phyloP scores from a whole-genome alignment of 441 rosid species.

The Eutrema salsugineum region DNA sequence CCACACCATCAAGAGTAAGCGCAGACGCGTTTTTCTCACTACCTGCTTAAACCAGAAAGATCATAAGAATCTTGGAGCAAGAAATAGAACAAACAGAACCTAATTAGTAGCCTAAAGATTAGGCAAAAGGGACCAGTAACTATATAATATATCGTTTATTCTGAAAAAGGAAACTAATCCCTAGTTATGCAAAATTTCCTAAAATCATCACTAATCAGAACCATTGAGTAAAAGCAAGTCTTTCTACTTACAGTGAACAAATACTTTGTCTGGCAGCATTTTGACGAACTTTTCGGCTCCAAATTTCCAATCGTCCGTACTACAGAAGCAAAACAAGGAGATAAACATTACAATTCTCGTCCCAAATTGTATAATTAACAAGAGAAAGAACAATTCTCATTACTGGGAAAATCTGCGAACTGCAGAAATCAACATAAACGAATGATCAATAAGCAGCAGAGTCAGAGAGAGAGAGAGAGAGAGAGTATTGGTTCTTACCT shows the following conservation, averaged over 20 bases:
- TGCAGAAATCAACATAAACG: too few relatives aligned
- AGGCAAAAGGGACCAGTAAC: neutral
- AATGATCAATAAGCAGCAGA: too few relatives aligned
- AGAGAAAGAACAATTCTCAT: too few relatives aligned
- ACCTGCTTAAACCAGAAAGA: constrained; percentile 45
- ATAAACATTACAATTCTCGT: neutral
- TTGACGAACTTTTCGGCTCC: constrained; percentile 86
- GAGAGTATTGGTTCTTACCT: constrained; percentile 54
- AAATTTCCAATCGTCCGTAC: constrained; percentile 87
- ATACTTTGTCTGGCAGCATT: constrained; percentile 66
- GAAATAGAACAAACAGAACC: neutral
- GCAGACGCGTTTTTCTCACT: constrained; percentile 67
- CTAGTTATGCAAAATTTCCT: neutral
- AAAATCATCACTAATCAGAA: neutral
- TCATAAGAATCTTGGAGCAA: neutral
- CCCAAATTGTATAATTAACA: neutral
- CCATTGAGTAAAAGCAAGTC: neutral
- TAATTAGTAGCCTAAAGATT: neutral
- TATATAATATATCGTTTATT: neutral
- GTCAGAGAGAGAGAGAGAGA: too few relatives aligned
- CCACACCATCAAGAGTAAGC: constrained; percentile 87
- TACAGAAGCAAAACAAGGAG: constrained; percentile 32
- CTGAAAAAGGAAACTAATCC: neutral
- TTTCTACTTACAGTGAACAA: constrained; percentile 73
- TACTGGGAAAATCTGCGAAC: too few relatives aligned